Evolutionary conservation across 108 stramenopile species (phyloP).

Genomic region (Mayamaea pseudoterrestris): DNA sequence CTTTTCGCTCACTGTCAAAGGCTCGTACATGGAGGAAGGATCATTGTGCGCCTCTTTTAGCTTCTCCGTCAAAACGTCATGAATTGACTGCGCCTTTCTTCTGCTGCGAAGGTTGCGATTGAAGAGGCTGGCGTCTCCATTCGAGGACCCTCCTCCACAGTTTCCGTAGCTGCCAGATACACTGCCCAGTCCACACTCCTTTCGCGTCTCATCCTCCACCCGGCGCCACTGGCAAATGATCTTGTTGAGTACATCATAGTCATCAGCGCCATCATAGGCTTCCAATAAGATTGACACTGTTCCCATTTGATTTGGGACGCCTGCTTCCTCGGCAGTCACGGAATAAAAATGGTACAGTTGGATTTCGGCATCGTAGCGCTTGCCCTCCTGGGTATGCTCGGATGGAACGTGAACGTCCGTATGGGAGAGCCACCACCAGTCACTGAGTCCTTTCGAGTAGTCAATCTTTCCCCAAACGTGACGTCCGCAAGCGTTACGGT

Average conservation of each 20-base stretch:
- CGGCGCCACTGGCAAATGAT: constrained; percentile 36
- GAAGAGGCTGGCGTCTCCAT: background rate
- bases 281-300: constrained; percentile 24
- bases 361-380: constrained; percentile 34
- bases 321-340: constrained; percentile 9
- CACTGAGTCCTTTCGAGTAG: constrained; percentile 26
- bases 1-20: background rate
- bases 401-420: constrained; percentile 34
- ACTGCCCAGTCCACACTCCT: constrained; percentile 18
- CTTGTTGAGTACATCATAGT: constrained; percentile 19
- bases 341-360: constrained; percentile 28
- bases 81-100: background rate
- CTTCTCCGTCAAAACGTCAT: background rate
- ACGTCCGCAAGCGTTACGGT: background rate
- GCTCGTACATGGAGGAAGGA: too few relatives aligned
- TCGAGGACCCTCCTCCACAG: background rate
- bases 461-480: constrained; percentile 11
- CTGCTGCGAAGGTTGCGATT: background rate
- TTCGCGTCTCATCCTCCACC: constrained; percentile 23
- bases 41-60: background rate
- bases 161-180: too few relatives aligned
- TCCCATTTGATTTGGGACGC: constrained; percentile 19
- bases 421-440: constrained; percentile 28
- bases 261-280: constrained; percentile 16
- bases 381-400: constrained; percentile 37